phyloP scores from a whole-genome alignment of 108 stramenopile species.

The Thalassiosira profunda region DNA sequence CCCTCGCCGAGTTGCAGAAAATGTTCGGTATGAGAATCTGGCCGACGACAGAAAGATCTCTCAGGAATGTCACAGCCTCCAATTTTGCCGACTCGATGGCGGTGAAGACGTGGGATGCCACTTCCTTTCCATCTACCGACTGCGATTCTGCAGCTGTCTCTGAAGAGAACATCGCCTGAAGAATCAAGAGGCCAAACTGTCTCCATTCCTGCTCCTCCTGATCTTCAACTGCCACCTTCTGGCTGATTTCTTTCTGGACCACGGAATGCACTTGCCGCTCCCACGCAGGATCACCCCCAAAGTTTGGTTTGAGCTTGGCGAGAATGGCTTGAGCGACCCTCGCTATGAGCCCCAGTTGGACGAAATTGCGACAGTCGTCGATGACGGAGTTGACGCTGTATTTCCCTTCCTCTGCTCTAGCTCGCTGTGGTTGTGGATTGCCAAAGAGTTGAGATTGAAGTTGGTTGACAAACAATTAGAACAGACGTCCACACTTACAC shows the following conservation, averaged over 20 bases:
- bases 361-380: constrained; percentile 70
- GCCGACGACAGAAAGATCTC: constrained; percentile 57
- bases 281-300: neutral
- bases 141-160: too few species aligned
- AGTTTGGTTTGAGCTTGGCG: constrained; percentile 32
- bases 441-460: too few species aligned
- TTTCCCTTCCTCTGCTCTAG: constrained; percentile 62
- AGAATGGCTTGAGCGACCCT: constrained; percentile 77
- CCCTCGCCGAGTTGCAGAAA: constrained; percentile 3
- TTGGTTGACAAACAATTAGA: too few species aligned
- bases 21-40: constrained; percentile 65
- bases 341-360: constrained; percentile 78
- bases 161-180: constrained; percentile 8
- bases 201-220: constrained; percentile 19
- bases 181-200: constrained; percentile 26
- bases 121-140: constrained; percentile 7
- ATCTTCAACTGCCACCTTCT: constrained; percentile 6
- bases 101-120: constrained; percentile 25
- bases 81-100: constrained; percentile 59
- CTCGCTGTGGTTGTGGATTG: too few species aligned
- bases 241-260: constrained; percentile 12
- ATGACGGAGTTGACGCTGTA: constrained; percentile 55
- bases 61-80: constrained; percentile 65
- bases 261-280: constrained; percentile 3
- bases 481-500: too few species aligned